A percentile compares a stretch with the other conserved stretches of the same genome.
Conservation (phyloP, 2,329 filamentous ascomycete genomes). For the Beauveria rudraprayagi region DNA sequence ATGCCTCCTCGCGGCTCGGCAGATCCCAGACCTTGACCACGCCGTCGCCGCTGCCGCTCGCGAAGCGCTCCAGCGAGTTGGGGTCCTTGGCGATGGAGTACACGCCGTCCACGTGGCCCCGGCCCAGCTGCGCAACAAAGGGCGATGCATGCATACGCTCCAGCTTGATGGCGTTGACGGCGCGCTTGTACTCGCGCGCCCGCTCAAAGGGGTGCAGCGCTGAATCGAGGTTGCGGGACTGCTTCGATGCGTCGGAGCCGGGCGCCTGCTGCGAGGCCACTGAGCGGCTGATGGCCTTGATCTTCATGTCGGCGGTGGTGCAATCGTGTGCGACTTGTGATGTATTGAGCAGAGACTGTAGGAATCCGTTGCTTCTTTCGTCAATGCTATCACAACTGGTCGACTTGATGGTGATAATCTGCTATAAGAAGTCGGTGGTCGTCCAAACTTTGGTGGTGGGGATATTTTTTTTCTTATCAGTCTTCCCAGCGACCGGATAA, state of each 20-base stretch:
- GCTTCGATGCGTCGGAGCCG: conserved; percentile 56
- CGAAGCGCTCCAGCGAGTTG: conserved; percentile 62
- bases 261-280: conserved; percentile 57
- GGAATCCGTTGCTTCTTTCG: neutral
- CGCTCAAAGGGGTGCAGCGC: conserved; percentile 85
- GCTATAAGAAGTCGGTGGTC: neutral
- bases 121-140: conserved; percentile 79
- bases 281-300: conserved; percentile 60
- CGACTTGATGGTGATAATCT: neutral
- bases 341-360: neutral
- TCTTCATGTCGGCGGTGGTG: conserved; percentile 36
- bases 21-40: conserved; percentile 90
- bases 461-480: conserved; percentile 11
- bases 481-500: neutral
- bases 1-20: conserved; percentile 62
- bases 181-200: conserved; percentile 61
- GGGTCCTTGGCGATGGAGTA: conserved; percentile 78
- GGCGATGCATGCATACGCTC: conserved; percentile 76
- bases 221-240: conserved; percentile 69
- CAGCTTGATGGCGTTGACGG: conserved; percentile 73
- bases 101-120: conserved; percentile 81
- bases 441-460: conserved; percentile 6
- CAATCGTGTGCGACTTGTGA: neutral
- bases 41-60: conserved; percentile 83
- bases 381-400: neutral